Conservation (phyloP, 345 rosid genomes). For the Cardamine chenopodiifolia region DNA sequence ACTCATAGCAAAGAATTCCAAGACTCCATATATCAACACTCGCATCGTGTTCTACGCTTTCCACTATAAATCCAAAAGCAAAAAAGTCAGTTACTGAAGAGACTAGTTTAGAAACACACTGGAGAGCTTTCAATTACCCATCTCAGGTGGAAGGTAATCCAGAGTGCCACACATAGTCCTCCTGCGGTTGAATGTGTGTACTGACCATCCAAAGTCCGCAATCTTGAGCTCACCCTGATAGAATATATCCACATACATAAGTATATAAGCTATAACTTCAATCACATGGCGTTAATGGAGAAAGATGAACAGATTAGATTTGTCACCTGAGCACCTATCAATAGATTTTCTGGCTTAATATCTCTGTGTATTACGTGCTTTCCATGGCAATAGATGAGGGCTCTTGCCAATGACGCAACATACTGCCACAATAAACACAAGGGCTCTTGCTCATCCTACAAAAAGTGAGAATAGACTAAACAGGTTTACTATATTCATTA, state of each 20-base stretch:
- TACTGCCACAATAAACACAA: constrained; percentile 45
- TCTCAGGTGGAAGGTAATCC: constrained; percentile 98
- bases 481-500: too few species aligned
- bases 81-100: background rate
- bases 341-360: constrained; percentile 91
- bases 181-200: constrained; percentile 92
- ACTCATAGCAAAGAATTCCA: constrained; percentile 90
- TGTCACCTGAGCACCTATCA: constrained; percentile 80
- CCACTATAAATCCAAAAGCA: constrained; percentile 51
- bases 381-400: constrained; percentile 97
- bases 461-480: too few species aligned
- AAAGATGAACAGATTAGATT: background rate
- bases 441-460: too few species aligned
- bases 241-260: constrained; percentile 1
- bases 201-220: constrained; percentile 99
- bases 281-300: background rate
- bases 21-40: constrained; percentile 98
- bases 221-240: constrained; percentile 95
- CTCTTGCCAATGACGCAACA: constrained; percentile 95
- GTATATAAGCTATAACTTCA: background rate
- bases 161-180: constrained; percentile 96
- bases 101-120: background rate
- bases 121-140: constrained; percentile 55
- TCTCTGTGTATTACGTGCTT: constrained; percentile 98
- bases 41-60: constrained; percentile 94